phyloP scores from a whole-genome alignment of 495 filamentous ascomycete species.

The Bombardia bombarda region DNA sequence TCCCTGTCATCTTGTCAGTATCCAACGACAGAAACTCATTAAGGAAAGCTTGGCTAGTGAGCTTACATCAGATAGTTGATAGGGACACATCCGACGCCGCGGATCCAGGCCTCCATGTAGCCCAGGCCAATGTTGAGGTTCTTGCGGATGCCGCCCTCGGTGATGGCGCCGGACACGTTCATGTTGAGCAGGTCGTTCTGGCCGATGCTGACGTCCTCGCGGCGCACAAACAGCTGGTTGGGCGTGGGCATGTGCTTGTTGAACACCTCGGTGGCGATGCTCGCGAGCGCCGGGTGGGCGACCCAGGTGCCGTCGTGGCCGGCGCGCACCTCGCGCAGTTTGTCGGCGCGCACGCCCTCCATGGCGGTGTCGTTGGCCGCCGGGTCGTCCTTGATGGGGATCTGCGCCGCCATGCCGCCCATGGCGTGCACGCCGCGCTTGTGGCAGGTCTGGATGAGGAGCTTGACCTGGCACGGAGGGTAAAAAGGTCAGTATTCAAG shows the following conservation, averaged over 20 bases:
- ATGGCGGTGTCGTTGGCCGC: constrained; percentile 90
- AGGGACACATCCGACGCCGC: constrained; percentile 89
- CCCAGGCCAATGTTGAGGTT: constrained; percentile 94
- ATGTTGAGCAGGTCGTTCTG: constrained; percentile 95
- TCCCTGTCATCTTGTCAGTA: constrained; percentile 44
- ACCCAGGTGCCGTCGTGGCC: constrained; percentile 98
- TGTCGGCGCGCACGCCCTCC: constrained; percentile 88
- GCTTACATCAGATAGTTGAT: constrained; percentile 95
- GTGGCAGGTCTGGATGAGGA: constrained; percentile 97
- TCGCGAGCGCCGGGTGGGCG: constrained; percentile 86
- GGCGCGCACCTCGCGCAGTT: constrained; percentile 90
- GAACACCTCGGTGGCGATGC: constrained; percentile 89
- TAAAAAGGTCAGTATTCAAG: no score
- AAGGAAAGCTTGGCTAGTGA: not conserved
- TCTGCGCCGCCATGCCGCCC: constrained; percentile 99
- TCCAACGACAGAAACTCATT: not conserved
- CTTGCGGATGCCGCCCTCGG: constrained; percentile 94
- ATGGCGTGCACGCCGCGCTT: constrained; percentile 93
- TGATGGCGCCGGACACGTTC: constrained; percentile 90
- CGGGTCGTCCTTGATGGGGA: constrained; percentile 92
- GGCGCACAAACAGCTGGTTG: constrained; percentile 87
- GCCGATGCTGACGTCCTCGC: constrained; percentile 81
- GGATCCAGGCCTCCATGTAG: constrained; percentile 99
- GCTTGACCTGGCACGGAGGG: constrained; percentile 64
- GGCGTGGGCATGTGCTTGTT: constrained; percentile 99